These are phyloP conservation scores for Picocystis sp. DNA, from an alignment of 163 green algal genomes.

Conservation along the genomic window DNA sequence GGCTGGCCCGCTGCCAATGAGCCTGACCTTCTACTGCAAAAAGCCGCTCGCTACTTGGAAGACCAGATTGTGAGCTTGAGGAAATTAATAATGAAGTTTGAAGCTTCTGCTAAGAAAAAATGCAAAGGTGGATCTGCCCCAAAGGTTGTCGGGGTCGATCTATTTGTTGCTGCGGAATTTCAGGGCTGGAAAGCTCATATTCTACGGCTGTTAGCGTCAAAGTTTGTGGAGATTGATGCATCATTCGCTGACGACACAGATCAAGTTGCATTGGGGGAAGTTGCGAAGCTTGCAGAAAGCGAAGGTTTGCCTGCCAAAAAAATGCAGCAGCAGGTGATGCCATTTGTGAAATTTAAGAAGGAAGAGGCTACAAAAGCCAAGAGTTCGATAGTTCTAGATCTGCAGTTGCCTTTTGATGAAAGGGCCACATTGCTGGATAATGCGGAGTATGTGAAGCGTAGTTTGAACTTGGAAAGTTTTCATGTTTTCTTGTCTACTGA, in stretches of 20 bases:
- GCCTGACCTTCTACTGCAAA: constrained; percentile 52
- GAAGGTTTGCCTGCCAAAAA: constrained; percentile 41
- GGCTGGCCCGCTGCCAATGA: constrained; percentile 53
- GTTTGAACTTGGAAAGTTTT: constrained; percentile 25
- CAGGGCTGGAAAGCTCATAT: constrained; percentile 55
- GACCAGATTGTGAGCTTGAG: constrained; percentile 29
- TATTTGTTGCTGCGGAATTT: constrained; percentile 65
- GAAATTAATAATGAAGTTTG: constrained; percentile 53
- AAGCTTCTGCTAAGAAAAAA: constrained; percentile 58
- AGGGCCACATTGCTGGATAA: constrained; percentile 56
- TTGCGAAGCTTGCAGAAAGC: constrained; percentile 17
- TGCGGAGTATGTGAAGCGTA: constrained; percentile 37
- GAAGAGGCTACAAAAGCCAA: constrained; percentile 41
- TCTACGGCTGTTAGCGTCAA: constrained; percentile 9
- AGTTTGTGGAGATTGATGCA: constrained; percentile 12
- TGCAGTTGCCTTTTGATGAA: constrained; percentile 75
- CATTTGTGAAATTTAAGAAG: constrained; percentile 83
- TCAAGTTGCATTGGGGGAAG: constrained; percentile 22
- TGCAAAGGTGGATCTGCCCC: constrained; percentile 22
- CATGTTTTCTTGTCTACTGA: background rate
- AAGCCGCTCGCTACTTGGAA: constrained; percentile 48
- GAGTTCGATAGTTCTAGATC: constrained; percentile 32
- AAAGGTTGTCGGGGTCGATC: constrained; percentile 25
- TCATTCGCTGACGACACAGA: constrained; percentile 27
- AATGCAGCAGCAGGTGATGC: constrained; percentile 63